Conservation (phyloP, 176 grass and related monocot genomes). For the Melocanna baccifera region DNA sequence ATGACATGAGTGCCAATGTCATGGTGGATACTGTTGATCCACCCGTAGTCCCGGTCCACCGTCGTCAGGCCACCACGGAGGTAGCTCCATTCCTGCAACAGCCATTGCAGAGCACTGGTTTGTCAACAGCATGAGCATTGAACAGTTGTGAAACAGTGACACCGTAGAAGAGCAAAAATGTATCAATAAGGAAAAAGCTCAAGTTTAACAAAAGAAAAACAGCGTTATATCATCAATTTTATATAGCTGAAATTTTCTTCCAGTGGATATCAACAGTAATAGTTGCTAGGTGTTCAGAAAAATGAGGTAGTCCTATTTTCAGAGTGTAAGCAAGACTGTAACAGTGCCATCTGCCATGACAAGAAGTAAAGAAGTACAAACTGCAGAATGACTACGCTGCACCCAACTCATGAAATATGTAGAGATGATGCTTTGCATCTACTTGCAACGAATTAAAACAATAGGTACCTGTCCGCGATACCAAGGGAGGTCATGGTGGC, state of each 20-base stretch:
- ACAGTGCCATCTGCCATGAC: neutral
- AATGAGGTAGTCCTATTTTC: neutral
- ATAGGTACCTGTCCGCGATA: slow-evolving; percentile 70
- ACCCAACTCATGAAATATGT: neutral
- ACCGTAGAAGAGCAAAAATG: neutral
- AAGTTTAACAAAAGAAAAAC: neutral
- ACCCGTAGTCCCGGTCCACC: slow-evolving; percentile 82
- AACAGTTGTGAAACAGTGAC: neutral
- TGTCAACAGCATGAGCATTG: neutral
- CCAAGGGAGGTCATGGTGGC: slow-evolving; percentile 70
- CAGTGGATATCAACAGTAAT: neutral
- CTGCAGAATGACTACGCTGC: neutral
- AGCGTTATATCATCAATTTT: neutral
- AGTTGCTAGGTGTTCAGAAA: neutral
- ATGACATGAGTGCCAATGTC: slow-evolving; percentile 96
- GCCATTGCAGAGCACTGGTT: neutral
- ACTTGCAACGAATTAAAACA: neutral
- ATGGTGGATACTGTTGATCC: slow-evolving; percentile 95
- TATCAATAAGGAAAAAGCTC: neutral
- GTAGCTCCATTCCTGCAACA: slow-evolving; percentile 84
- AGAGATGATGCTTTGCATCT: neutral
- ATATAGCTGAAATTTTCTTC: neutral
- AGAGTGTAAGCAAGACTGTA: neutral
- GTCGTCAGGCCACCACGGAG: slow-evolving; percentile 81
- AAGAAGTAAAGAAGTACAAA: neutral